phyloP scores from a whole-genome alignment of 2,329 filamentous ascomycete genomes.

The Lasiodiplodia sp. region DNA sequence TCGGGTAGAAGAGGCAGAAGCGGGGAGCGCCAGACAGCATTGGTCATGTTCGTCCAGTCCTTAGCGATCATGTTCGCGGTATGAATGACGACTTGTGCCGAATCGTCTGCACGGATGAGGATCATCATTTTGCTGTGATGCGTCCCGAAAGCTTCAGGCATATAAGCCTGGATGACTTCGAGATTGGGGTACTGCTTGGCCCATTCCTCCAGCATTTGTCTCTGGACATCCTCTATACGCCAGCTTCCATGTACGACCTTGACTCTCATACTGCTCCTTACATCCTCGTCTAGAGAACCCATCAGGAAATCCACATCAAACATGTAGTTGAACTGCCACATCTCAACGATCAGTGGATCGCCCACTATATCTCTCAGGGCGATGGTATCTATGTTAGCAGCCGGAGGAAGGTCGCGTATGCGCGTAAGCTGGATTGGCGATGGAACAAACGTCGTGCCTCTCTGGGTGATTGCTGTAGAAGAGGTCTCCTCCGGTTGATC shows the following conservation, averaged over 20 bases:
- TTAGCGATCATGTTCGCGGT: conserved; percentile 90
- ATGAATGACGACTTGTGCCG: conserved; percentile 81
- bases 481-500: neutral
- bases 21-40: conserved; percentile 82
- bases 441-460: conserved; percentile 40
- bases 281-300: conserved; percentile 63
- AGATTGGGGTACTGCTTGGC: conserved; percentile 71
- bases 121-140: conserved; percentile 90
- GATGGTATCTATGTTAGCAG: conserved; percentile 71
- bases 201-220: conserved; percentile 67
- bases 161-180: conserved; percentile 73
- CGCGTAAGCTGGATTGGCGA: conserved; percentile 78
- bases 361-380: conserved; percentile 73
- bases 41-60: conserved; percentile 89
- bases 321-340: conserved; percentile 75
- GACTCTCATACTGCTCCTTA: conserved; percentile 59
- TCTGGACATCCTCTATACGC: conserved; percentile 71
- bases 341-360: conserved; percentile 75
- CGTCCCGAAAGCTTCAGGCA: conserved; percentile 86
- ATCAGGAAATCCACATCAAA: conserved; percentile 70
- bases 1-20: conserved; percentile 62
- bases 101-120: conserved; percentile 78
- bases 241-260: conserved; percentile 71
- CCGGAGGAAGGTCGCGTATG: conserved; percentile 68
- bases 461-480: neutral